A percentile compares a stretch with the other conserved stretches of the same genome.
These are phyloP conservation scores for Leishmania martiniquensis DNA, from an alignment of 208 protist species.

Conservation along the genomic window DNA sequence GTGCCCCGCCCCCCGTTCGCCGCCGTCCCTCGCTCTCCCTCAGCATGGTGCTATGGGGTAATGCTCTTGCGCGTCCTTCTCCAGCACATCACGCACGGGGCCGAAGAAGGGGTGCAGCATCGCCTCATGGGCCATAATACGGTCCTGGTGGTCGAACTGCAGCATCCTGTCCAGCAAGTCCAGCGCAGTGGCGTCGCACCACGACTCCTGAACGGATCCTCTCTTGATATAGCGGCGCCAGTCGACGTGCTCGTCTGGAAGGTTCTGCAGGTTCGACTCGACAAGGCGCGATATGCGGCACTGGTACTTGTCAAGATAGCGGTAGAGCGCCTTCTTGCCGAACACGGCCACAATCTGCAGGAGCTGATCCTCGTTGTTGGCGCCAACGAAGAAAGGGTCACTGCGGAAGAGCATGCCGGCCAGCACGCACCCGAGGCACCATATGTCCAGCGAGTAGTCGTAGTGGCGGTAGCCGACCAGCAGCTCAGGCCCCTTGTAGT, in stretches of 20 bases:
- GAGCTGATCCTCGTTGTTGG: constrained; percentile 99
- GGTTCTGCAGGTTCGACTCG: constrained; percentile 48
- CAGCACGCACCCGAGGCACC: constrained; percentile 99
- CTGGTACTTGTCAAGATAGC: constrained; percentile 97
- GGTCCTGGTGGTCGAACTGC: constrained; percentile 96
- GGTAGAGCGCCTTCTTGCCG: constrained; percentile 94
- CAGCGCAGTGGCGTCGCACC: constrained; percentile 94
- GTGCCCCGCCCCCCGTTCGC: neutral
- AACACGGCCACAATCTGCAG: constrained; percentile 96
- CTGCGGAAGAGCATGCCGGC: constrained; percentile 98
- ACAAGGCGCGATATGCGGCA: constrained; percentile 90
- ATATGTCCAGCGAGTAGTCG: constrained; percentile 99
- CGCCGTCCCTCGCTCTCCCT: neutral
- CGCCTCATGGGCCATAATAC: constrained; percentile 97
- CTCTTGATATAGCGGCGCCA: constrained; percentile 45
- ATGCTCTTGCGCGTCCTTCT: constrained; percentile 52
- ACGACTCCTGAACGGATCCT: constrained; percentile 37
- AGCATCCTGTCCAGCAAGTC: constrained; percentile 98
- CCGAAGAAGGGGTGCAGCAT: constrained; percentile 99
- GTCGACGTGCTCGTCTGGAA: constrained; percentile 24
- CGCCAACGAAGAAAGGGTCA: constrained; percentile 99
- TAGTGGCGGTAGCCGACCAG: constrained; percentile 98
- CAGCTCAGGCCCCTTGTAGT: constrained; percentile 99
- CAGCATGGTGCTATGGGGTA: constrained; percentile 44
- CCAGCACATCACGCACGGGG: constrained; percentile 72